Base-by-base conservation (phyloP, 176 grass and related monocot genomes). In the Zea luxurians region DNA sequence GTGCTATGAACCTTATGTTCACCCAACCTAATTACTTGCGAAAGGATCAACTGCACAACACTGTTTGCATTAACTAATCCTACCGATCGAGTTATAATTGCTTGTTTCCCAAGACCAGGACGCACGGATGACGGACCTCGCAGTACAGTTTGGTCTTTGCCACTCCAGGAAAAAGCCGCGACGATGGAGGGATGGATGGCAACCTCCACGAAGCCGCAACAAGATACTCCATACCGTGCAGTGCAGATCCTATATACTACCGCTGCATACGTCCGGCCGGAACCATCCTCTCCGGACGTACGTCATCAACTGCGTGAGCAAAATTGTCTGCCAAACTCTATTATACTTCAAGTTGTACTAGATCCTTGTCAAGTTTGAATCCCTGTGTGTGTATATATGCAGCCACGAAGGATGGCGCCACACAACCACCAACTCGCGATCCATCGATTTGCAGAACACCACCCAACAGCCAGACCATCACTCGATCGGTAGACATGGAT, bases 281-380 rank as follows among this genome's bases (percentile, higher is more conserved):
- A 43, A 74, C 38, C 37, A 74, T 74, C 38, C 72, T 59, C 12
- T 57, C 7, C 20, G 35, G 7, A 47, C 58, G 42, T 76, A 17
- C 74, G 57, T 62, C 74, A 63, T 13, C 20, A 13, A 62, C 36
- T 61, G 20, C 57, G 74, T 48, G 15, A 37, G 59, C 74, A 64
- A 37, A 47, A 47, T 36, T 48, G 13, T 8, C 7, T 53, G 15
- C 4, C 5, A 42, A 42, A 42, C 41, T 42, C 6, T 27, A 27
- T 11, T 37, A 54, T 37, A 34, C 48, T 54, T 17, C 70, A 52
- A 37, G 34, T 15, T 6, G 66, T 21, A 52, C 13, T 15, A 16
- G 38, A 67, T 66, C 36, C 13, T 6, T 8, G 9, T 18, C 41
- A 11, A 10, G 8, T 10, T 20, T 11, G 43, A 48, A 7, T 21